Conservation (phyloP, 257 asterid species). For the Fraxinus excelsior region DNA sequence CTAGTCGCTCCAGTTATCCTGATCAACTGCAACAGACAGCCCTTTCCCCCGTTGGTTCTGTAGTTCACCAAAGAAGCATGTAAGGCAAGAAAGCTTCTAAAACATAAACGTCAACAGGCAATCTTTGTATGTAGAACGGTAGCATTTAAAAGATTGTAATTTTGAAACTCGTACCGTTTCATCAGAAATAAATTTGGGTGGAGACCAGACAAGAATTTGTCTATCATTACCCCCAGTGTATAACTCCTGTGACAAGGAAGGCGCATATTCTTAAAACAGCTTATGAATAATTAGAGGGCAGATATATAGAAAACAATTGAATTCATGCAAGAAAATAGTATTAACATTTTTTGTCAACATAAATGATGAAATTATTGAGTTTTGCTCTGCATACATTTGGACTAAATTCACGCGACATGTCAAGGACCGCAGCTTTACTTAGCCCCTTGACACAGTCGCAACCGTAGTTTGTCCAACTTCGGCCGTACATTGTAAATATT, state of each 20-base stretch:
- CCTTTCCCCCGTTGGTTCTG: conserved; percentile 64
- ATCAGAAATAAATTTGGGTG: conserved; percentile 40
- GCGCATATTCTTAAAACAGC: background rate
- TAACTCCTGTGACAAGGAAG: conserved; percentile 54
- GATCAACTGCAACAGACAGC: conserved; percentile 47
- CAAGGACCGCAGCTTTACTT: too few relatives aligned
- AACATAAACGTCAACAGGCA: background rate
- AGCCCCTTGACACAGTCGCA: too few relatives aligned
- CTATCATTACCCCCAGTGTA: conserved; percentile 81
- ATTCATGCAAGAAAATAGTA: too few relatives aligned
- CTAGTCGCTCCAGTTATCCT: conserved; percentile 95
- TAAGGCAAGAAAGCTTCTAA: background rate
- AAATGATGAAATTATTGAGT: too few relatives aligned
- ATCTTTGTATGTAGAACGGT: background rate
- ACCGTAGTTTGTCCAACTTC: too few relatives aligned
- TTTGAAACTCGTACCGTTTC: conserved; percentile 52
- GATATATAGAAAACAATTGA: too few relatives aligned
- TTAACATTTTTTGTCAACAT: too few relatives aligned
- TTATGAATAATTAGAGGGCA: background rate
- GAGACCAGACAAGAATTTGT: conserved; percentile 94
- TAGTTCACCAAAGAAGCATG: conserved; percentile 20
- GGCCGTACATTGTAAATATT: too few relatives aligned
- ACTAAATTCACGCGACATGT: too few relatives aligned
- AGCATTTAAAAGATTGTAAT: background rate
- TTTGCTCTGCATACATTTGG: too few relatives aligned